phyloP scores from a whole-genome alignment of 768 basidiomycete species.

The Trametes gibbosa region DNA sequence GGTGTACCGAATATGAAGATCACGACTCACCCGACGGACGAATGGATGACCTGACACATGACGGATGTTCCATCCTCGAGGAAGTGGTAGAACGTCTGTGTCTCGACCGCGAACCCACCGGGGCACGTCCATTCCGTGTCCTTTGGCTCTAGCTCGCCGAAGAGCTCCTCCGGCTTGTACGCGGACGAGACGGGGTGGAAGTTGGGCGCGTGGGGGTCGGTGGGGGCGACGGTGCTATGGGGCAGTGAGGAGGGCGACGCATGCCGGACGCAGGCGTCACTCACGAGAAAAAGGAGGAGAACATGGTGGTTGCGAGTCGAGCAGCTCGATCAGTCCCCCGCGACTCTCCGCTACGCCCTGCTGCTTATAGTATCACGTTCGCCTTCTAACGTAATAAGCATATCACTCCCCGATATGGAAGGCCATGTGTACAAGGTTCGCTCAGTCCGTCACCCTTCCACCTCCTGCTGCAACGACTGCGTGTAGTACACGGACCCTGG shows the following conservation, averaged over 20 bases:
- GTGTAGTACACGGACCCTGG: neutral
- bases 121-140: conserved; percentile 84
- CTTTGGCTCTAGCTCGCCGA: conserved; percentile 69
- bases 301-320: conserved; percentile 50
- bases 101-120: conserved; percentile 86
- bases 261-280: conserved; percentile 31
- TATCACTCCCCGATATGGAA: conserved; percentile 1
- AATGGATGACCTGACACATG: conserved; percentile 87
- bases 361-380: conserved; percentile 8
- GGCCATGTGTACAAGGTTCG: neutral
- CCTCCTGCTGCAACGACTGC: neutral
- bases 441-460: neutral
- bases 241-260: conserved; percentile 14
- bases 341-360: neutral
- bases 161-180: conserved; percentile 53
- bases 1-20: neutral
- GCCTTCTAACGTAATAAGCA: neutral
- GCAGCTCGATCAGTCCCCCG: neutral
- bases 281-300: conserved; percentile 77
- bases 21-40: conserved; percentile 74
- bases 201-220: conserved; percentile 69
- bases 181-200: conserved; percentile 79
- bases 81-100: conserved; percentile 83
- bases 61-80: conserved; percentile 75
- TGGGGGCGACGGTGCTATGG: conserved; percentile 50